Evolutionary conservation across 2,329 filamentous ascomycete species (phyloP).

Genomic region (Aspergillus unguis): DNA sequence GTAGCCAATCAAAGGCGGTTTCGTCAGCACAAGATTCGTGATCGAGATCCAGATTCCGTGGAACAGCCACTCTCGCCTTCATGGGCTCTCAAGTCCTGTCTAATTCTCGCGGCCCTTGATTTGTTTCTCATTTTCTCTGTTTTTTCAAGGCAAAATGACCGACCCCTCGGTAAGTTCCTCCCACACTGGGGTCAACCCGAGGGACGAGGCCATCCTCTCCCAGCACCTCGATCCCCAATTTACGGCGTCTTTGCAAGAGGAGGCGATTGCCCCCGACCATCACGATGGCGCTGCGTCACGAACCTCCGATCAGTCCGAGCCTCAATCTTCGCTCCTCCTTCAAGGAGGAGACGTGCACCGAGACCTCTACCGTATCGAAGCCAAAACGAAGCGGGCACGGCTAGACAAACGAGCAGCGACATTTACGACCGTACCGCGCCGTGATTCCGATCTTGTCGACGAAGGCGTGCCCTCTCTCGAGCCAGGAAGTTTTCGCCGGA

Average conservation of each 20-base stretch:
- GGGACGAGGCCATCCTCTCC: constrained; percentile 21
- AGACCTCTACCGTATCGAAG: constrained; percentile 71
- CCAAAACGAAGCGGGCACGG: constrained; percentile 45
- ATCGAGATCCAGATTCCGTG: too few species aligned
- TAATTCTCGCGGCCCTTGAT: too few species aligned
- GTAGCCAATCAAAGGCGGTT: too few species aligned
- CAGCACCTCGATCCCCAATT: constrained; percentile 22
- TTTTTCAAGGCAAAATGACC: constrained; percentile 4
- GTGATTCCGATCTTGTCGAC: constrained; percentile 23
- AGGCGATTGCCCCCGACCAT: constrained; percentile 3
- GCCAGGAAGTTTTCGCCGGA: constrained; percentile 55
- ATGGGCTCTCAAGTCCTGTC: too few species aligned
- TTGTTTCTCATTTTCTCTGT: too few species aligned
- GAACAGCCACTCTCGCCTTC: too few species aligned
- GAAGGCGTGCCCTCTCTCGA: constrained; percentile 45
- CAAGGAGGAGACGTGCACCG: constrained; percentile 77
- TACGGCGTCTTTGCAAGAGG: constrained; percentile 20
- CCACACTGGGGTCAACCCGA: constrained; percentile 3
- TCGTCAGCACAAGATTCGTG: too few species aligned
- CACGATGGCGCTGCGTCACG: constrained; percentile 1
- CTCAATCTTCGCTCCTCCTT: constrained; percentile 65
- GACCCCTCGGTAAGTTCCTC: constrained; percentile 34
- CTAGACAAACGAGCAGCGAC: constrained; percentile 60
- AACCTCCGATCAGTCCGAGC: constrained; percentile 15
- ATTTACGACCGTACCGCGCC: constrained; percentile 55